phyloP scores from a whole-genome alignment of 805 yeast species.

The Wickerhamiella lipophila region DNA sequence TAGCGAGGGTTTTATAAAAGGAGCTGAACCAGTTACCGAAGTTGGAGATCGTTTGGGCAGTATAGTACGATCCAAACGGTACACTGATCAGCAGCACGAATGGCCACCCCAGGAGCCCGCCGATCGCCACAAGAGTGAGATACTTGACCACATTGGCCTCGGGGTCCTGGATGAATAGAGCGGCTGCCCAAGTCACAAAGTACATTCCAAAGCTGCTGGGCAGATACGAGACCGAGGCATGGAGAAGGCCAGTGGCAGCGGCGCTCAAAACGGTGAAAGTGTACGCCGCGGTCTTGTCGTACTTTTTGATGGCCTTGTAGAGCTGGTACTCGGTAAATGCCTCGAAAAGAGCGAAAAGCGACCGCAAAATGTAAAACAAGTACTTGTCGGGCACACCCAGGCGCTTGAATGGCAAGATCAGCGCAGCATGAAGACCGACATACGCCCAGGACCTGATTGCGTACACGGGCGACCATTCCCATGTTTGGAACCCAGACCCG shows the following conservation, averaged over 20 bases:
- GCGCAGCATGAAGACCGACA: conserved; percentile 36
- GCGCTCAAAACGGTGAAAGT: conserved; percentile 48
- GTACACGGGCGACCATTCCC: conserved; percentile 89
- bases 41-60: conserved; percentile 14
- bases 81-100: conserved; percentile 53
- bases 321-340: conserved; percentile 43
- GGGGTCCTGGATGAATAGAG: conserved; percentile 13
- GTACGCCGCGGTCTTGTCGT: conserved; percentile 36
- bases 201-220: conserved; percentile 71
- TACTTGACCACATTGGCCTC: conserved; percentile 15
- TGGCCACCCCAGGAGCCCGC: conserved; percentile 87
- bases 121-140: conserved; percentile 39
- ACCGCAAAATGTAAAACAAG: conserved; percentile 44
- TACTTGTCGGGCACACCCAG: conserved; percentile 17
- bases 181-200: conserved; percentile 27
- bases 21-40: conserved; percentile 16
- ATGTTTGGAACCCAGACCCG: conserved; percentile 83
- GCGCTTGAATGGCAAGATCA: conserved; percentile 18
- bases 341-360: conserved; percentile 32
- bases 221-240: conserved; percentile 72
- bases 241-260: conserved; percentile 71
- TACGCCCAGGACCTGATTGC: conserved; percentile 82
- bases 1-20: conserved; percentile 16
- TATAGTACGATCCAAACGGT: conserved; percentile 41
- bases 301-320: conserved; percentile 32